These are phyloP conservation scores for Verticillium albo-atrum DNA, from an alignment of 2,329 filamentous ascomycete species.

Conservation along the genomic window DNA sequence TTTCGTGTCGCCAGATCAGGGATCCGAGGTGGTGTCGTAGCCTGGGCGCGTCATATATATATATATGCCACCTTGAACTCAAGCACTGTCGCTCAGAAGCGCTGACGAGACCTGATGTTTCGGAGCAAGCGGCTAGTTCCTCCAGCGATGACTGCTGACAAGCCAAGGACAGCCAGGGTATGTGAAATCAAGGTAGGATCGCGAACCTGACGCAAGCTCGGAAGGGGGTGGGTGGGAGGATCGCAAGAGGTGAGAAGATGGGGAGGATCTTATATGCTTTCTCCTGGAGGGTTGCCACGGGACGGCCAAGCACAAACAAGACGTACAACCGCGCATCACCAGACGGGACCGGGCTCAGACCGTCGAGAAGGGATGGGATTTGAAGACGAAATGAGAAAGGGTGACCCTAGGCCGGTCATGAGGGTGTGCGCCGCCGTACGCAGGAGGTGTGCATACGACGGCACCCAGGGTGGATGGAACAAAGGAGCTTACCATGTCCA, in stretches of 20 bases:
- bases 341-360: not conserved
- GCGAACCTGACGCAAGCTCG: not conserved
- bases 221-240: not conserved
- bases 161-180: not conserved
- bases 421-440: conserved; percentile 1
- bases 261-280: conserved; percentile 1
- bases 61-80: not conserved
- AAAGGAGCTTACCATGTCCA: not conserved
- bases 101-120: not conserved
- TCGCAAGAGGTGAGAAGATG: not conserved
- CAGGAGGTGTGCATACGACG: not conserved
- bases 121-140: not conserved
- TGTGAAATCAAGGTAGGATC: not conserved
- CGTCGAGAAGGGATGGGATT: not conserved
- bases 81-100: not conserved
- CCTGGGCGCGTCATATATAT: not conserved
- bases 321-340: conserved; percentile 1
- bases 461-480: not conserved
- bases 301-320: not conserved
- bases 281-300: not conserved
- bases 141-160: not conserved
- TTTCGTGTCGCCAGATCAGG: not conserved
- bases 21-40: not conserved
- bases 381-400: not conserved
- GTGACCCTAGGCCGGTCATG: not conserved